These are phyloP conservation scores for Collybia mongolica DNA, from an alignment of 768 basidiomycete genomes.

Conservation along the genomic window DNA sequence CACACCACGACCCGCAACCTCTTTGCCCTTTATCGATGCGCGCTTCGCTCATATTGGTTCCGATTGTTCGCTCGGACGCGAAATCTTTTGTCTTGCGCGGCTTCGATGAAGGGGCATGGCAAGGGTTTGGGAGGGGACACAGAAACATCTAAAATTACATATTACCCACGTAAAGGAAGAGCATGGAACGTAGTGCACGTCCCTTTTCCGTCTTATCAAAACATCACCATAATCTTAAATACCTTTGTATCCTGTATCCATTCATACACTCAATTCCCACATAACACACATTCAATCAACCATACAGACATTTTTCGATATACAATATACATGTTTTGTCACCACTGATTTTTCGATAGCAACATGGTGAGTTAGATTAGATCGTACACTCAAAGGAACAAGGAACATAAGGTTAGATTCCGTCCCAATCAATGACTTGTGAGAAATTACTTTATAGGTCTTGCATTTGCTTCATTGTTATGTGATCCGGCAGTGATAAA, in stretches of 20 bases:
- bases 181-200: slow-evolving; percentile 48
- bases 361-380: no score
- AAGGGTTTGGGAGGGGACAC: slow-evolving; percentile 5
- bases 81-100: slow-evolving; percentile 2
- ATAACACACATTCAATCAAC: slow-evolving; percentile 16
- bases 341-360: no score
- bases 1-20: slow-evolving; percentile 2
- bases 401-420: no score
- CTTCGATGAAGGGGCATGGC: slow-evolving; percentile 4
- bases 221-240: slow-evolving; percentile 29
- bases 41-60: slow-evolving; percentile 5
- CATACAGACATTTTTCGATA: slow-evolving; percentile 19
- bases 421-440: no score
- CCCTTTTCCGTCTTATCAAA: slow-evolving; percentile 28
- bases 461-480: no score
- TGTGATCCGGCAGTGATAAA: no score
- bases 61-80: slow-evolving; percentile 2
- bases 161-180: slow-evolving; percentile 24
- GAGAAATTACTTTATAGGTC: no score
- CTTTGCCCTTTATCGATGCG: slow-evolving; percentile 16
- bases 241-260: slow-evolving; percentile 23
- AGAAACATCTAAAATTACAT: slow-evolving; percentile 14
- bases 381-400: no score
- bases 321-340: slow-evolving; percentile 16
- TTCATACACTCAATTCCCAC: slow-evolving; percentile 35